Evolutionary conservation across 208 protist genomes (phyloP).

Genomic region (Trypanosoma conorhini): DNA sequence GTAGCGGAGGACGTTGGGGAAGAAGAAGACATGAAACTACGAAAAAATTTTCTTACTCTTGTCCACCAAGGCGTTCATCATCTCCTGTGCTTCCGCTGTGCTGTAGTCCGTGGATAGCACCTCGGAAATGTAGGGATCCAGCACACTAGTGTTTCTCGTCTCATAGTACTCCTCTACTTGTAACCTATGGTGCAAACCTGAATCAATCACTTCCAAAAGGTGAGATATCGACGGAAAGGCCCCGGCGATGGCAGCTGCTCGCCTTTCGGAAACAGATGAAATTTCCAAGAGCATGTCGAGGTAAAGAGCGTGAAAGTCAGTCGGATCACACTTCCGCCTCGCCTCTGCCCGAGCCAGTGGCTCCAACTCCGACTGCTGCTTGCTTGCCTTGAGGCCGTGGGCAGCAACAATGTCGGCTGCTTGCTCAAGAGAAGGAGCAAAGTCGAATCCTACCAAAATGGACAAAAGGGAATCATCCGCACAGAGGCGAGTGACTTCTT

Average conservation of each 20-base stretch:
- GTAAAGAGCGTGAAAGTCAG: constrained; percentile 72
- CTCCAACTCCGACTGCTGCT: constrained; percentile 38
- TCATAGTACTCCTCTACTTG: constrained; percentile 28
- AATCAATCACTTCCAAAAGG: constrained; percentile 54
- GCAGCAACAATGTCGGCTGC: constrained; percentile 30
- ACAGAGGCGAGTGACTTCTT: constrained; percentile 20
- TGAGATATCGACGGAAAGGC: constrained; percentile 66
- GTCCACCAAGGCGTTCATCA: constrained; percentile 7
- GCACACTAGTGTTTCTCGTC: constrained; percentile 15
- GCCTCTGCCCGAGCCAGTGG: constrained; percentile 53
- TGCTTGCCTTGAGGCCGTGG: constrained; percentile 44
- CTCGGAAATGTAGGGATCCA: constrained; percentile 28
- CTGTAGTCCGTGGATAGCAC: constrained; percentile 32
- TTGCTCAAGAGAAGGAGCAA: constrained; percentile 8
- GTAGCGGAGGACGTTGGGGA: background rate
- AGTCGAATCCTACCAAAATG: constrained; percentile 23
- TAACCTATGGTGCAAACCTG: constrained; percentile 4
- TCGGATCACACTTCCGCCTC: constrained; percentile 61
- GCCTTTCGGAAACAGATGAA: constrained; percentile 52
- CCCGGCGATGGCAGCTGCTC: constrained; percentile 48
- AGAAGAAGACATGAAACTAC: constrained; percentile 8
- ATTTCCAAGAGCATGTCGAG: constrained; percentile 70
- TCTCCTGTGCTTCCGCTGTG: background rate
- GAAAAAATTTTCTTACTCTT: constrained; percentile 16
- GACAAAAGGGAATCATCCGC: constrained; percentile 9